Percentiles rank a stretch among this genome's conserved stretches.
These are phyloP conservation scores for Wickerhamomyces ciferrii DNA, from an alignment of 805 yeast genomes.

Conservation along the genomic window DNA sequence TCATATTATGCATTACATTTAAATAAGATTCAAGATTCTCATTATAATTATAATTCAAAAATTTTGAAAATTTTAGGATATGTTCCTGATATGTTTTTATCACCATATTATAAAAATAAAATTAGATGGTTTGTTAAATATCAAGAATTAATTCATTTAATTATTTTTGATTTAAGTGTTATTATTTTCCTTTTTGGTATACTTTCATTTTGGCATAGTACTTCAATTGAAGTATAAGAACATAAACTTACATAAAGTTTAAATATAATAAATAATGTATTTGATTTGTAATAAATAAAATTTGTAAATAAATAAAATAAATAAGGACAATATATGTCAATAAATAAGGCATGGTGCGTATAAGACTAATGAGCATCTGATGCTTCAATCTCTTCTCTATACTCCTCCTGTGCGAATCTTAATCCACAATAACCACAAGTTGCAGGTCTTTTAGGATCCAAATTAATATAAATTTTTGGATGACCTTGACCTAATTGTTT, in stretches of 20 bases:
- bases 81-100: slow-evolving; percentile 15
- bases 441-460: slow-evolving; percentile 68
- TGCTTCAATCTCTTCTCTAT: slow-evolving; percentile 10
- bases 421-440: slow-evolving; percentile 82
- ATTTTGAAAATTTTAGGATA: slow-evolving; percentile 9
- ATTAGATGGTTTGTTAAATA: slow-evolving; percentile 19
- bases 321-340: slow-evolving; percentile 2
- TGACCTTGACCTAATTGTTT: slow-evolving; percentile 72
- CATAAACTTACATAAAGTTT: too few species aligned
- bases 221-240: too few species aligned
- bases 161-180: slow-evolving; percentile 18
- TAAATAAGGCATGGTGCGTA: too few species aligned
- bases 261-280: background rate
- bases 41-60: slow-evolving; percentile 19
- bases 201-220: slow-evolving; percentile 9
- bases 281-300: background rate
- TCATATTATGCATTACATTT: slow-evolving; percentile 10
- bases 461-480: slow-evolving; percentile 76
- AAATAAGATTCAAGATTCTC: slow-evolving; percentile 8
- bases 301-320: slow-evolving; percentile 8
- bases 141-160: slow-evolving; percentile 15
- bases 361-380: background rate
- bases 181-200: slow-evolving; percentile 17
- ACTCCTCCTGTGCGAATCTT: slow-evolving; percentile 35
- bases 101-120: slow-evolving; percentile 11